A percentile compares a stretch with the other conserved stretches of the same genome.
Evolutionary conservation across 2,329 filamentous ascomycete genomes (phyloP).

Genomic region (Acrocalymma vagum): DNA sequence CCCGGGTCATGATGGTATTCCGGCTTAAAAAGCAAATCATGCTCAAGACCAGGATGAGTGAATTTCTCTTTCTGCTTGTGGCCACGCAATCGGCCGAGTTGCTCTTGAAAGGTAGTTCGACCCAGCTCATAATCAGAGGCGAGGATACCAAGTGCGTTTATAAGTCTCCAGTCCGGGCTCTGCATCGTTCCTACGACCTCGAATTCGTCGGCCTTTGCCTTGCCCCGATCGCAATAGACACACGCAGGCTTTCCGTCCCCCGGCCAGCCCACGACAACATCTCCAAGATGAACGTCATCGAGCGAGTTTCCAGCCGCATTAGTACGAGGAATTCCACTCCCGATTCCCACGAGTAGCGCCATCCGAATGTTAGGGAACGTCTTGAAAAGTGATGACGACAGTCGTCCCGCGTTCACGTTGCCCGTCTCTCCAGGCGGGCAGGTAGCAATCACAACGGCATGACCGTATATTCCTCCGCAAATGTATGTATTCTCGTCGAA

Average conservation of each 20-base stretch:
- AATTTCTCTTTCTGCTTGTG: constrained; percentile 6
- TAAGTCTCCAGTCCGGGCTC: constrained; percentile 17
- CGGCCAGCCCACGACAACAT: constrained; percentile 16
- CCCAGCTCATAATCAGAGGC: constrained; percentile 8
- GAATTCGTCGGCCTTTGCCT: constrained; percentile 9
- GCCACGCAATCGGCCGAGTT: constrained; percentile 5
- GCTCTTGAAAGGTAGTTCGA: constrained; percentile 3
- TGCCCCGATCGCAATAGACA: constrained; percentile 12
- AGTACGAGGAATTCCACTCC: constrained; percentile 15
- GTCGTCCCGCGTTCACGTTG: constrained; percentile 14
- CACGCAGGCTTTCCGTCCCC: constrained; percentile 17
- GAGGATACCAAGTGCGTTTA: constrained; percentile 11
- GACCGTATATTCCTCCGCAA: constrained; percentile 12
- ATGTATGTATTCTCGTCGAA: constrained; percentile 19
- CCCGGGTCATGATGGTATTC: constrained; percentile 7
- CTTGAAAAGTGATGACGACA: constrained; percentile 12
- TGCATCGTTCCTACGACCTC: constrained; percentile 14
- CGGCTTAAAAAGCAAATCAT: constrained; percentile 11
- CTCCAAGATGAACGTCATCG: constrained; percentile 17
- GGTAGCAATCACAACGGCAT: constrained; percentile 15
- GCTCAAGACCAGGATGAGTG: constrained; percentile 8
- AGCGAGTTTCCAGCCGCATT: constrained; percentile 2
- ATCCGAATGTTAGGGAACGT: constrained; percentile 19
- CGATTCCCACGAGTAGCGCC: constrained; percentile 16
- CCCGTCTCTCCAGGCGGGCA: constrained; percentile 12